Conservation (phyloP, 73 alveolate species). For the Diophrys sp. region DNA sequence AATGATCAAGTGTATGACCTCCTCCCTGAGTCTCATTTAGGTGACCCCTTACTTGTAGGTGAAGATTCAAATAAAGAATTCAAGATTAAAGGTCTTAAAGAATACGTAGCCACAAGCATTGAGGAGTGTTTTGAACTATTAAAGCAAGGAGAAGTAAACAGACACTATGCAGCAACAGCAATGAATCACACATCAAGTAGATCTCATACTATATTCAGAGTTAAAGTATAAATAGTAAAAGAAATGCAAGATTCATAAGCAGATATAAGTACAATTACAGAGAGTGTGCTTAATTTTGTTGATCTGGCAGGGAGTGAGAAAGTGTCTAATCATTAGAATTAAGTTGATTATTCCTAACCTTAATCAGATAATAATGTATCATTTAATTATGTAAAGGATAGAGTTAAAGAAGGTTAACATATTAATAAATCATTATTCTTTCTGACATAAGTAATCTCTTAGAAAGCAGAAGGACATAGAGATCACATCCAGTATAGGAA, state of each 20-base stretch:
- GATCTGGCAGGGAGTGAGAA: slow-evolving; percentile 98
- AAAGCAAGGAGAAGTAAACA: slow-evolving; percentile 61
- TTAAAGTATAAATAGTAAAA: slow-evolving; percentile 5
- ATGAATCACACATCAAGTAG: slow-evolving; percentile 75
- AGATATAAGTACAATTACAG: slow-evolving; percentile 55
- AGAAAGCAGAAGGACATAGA: slow-evolving; percentile 65
- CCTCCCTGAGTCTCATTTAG: too few species aligned
- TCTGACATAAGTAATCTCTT: slow-evolving; percentile 70
- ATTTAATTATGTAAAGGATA: slow-evolving; percentile 9
- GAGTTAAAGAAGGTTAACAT: slow-evolving; percentile 74
- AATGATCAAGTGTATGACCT: slow-evolving; percentile 95
- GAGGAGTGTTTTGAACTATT: slow-evolving; percentile 69
- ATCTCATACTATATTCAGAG: slow-evolving; percentile 74
- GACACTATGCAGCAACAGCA: slow-evolving; percentile 76
- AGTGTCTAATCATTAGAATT: slow-evolving; percentile 51
- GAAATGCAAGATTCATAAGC: slow-evolving; percentile 1
- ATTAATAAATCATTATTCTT: slow-evolving; percentile 74
- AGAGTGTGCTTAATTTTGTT: slow-evolving; percentile 76
- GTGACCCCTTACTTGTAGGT: too few species aligned
- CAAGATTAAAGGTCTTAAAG: slow-evolving; percentile 61
- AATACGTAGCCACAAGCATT: slow-evolving; percentile 55
- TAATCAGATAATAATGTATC: neutral
- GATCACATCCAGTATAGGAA: slow-evolving; percentile 92
- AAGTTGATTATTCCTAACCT: slow-evolving; percentile 16
- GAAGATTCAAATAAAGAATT: slow-evolving; percentile 52